Evolutionary conservation across 768 basidiomycete genomes (phyloP).

Genomic region (Leccinum boreale): DNA sequence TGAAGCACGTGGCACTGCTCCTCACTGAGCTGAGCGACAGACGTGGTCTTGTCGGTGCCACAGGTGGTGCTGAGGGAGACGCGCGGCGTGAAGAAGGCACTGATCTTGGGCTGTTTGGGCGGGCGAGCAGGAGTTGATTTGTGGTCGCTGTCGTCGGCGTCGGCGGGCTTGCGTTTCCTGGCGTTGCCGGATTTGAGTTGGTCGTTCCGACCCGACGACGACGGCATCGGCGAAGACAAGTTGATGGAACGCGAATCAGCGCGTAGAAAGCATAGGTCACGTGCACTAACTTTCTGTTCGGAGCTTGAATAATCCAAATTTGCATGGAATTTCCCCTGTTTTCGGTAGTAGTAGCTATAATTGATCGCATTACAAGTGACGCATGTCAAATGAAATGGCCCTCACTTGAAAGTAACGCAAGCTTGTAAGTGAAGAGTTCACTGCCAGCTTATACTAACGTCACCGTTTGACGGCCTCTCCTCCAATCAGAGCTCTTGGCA

Average conservation of each 20-base stretch:
- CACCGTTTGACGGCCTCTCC: no score
- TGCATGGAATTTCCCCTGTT: no score
- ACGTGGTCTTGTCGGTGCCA: conserved; percentile 27
- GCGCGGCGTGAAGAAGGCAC: conserved; percentile 26
- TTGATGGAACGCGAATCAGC: background rate
- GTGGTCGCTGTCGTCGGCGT: background rate
- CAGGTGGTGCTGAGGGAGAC: conserved; percentile 27
- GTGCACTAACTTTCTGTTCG: conserved; percentile 16
- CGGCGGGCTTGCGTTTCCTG: conserved; percentile 26
- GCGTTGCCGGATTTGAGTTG: conserved; percentile 8
- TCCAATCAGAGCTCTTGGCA: no score
- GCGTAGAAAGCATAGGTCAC: conserved; percentile 15
- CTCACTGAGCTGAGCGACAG: conserved; percentile 43
- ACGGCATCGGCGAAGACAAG: conserved; percentile 1
- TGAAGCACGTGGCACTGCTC: conserved; percentile 52
- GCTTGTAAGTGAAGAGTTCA: no score
- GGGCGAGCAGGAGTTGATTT: background rate
- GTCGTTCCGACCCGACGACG: conserved; percentile 7
- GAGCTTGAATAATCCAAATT: no score
- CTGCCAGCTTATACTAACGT: no score
- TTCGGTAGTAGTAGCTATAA: no score
- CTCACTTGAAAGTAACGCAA: no score
- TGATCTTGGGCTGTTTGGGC: conserved; percentile 26
- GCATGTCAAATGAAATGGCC: no score
- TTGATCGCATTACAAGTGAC: no score